These are phyloP conservation scores for Colletotrichum chlorophyti DNA, from an alignment of 2,329 filamentous ascomycete genomes.

Conservation along the genomic window DNA sequence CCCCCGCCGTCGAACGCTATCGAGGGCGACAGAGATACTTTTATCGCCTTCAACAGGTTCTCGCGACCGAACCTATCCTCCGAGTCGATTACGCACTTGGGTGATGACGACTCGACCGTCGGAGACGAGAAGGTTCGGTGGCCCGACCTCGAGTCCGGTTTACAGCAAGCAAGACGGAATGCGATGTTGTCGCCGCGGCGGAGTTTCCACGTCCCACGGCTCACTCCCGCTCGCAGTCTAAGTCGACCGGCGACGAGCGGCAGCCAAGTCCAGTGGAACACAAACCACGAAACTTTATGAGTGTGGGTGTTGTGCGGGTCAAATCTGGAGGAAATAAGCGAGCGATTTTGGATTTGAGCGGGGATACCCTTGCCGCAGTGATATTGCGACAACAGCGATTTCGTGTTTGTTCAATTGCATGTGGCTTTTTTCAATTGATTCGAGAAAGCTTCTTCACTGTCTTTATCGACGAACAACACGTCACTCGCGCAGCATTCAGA, in stretches of 20 bases:
- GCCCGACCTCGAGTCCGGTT: slow-evolving; percentile 14
- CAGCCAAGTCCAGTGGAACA: slow-evolving; percentile 9
- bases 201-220: slow-evolving; percentile 10
- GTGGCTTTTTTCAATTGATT: no score
- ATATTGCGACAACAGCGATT: neutral
- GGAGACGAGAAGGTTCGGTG: slow-evolving; percentile 6
- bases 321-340: neutral
- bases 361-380: neutral
- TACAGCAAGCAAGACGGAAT: neutral
- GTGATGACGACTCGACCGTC: slow-evolving; percentile 1
- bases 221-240: neutral
- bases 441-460: neutral
- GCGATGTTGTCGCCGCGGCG: neutral
- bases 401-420: neutral
- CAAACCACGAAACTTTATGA: neutral
- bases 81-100: neutral
- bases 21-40: slow-evolving; percentile 42
- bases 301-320: neutral
- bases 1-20: slow-evolving; percentile 48
- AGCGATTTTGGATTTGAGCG: neutral
- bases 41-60: slow-evolving; percentile 57
- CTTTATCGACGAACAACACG: neutral
- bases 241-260: slow-evolving; percentile 3
- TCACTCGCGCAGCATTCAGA: neutral
- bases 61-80: slow-evolving; percentile 40